A percentile compares a stretch with the other conserved stretches of the same genome.
Conservation (phyloP, 176 grass and related monocot genomes). For the Hsuehochloa calcarea region DNA sequence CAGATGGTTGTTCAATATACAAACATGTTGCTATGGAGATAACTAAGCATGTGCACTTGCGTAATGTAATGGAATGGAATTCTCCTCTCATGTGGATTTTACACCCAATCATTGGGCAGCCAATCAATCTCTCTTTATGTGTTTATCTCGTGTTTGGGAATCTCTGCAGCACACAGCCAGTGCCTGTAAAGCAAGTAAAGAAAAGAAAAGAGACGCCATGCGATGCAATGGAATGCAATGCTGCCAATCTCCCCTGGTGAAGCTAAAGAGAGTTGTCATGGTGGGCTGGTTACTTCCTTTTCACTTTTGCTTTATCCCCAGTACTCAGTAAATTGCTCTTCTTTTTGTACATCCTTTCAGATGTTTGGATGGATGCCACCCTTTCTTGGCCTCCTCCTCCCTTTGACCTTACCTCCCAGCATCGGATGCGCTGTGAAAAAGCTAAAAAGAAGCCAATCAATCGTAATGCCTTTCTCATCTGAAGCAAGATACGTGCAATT, state of each 20-base stretch:
- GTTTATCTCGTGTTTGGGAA: conserved; percentile 26
- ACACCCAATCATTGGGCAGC: conserved; percentile 47
- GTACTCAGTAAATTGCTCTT: conserved; percentile 46
- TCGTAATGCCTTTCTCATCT: conserved; percentile 29
- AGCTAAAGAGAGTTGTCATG: conserved; percentile 4
- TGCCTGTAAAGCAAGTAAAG: conserved; percentile 31
- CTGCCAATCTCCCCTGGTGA: conserved; percentile 21
- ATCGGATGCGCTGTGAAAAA: conserved; percentile 52
- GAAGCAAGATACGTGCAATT: conserved; percentile 6
- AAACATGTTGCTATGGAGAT: conserved; percentile 7
- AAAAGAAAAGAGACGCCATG: conserved; percentile 26
- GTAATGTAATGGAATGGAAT: conserved; percentile 41
- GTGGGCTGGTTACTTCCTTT: conserved; percentile 13
- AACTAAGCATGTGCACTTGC: conserved; percentile 19
- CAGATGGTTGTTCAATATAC: conserved; percentile 5
- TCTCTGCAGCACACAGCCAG: conserved; percentile 32
- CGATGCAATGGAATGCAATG: conserved; percentile 1
- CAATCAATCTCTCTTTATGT: conserved; percentile 33
- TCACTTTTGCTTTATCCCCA: conserved; percentile 48
- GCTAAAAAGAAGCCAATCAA: conserved; percentile 39
- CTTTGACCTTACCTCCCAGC: conserved; percentile 43
- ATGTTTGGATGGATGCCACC: conserved; percentile 42
- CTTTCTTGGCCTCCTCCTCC: conserved; percentile 25
- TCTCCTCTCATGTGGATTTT: conserved; percentile 48
- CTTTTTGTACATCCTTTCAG: conserved; percentile 51